phyloP scores from a whole-genome alignment of 2,329 filamentous ascomycete genomes.

The Raffaelea arxii region DNA sequence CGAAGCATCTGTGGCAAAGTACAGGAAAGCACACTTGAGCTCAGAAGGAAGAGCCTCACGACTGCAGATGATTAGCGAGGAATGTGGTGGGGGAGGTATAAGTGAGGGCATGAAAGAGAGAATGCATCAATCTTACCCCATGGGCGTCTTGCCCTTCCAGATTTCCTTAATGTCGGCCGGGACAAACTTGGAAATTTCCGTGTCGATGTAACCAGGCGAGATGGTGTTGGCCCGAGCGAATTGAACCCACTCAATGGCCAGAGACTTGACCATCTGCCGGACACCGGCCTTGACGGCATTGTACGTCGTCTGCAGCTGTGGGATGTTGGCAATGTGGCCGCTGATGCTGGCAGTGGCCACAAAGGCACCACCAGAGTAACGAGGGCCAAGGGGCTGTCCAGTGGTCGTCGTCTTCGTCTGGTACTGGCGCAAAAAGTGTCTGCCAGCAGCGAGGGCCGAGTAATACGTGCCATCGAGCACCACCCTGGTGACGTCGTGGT shows the following conservation, averaged over 20 bases:
- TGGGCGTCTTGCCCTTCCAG: slow-evolving; percentile 22
- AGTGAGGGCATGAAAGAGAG: too few species aligned
- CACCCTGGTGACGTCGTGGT: slow-evolving; percentile 18
- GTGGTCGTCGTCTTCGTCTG: too few species aligned
- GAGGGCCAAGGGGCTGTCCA: too few species aligned
- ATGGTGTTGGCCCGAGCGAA: slow-evolving; percentile 64
- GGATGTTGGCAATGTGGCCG: slow-evolving; percentile 67
- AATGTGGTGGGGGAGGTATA: too few species aligned
- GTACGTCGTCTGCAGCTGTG: slow-evolving; percentile 62
- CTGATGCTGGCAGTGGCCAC: slow-evolving; percentile 70
- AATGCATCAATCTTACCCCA: too few species aligned
- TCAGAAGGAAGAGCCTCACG: slow-evolving; percentile 21
- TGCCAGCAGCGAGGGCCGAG: slow-evolving; percentile 22
- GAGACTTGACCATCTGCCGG: slow-evolving; percentile 51
- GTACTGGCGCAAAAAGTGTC: slow-evolving; percentile 23
- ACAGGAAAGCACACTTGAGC: slow-evolving; percentile 21
- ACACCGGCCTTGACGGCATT: slow-evolving; percentile 63
- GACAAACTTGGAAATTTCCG: slow-evolving; percentile 51
- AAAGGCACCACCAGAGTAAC: slow-evolving; percentile 8
- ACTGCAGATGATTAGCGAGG: too few species aligned
- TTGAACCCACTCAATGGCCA: slow-evolving; percentile 66
- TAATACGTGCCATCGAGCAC: slow-evolving; percentile 25
- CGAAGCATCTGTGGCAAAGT: slow-evolving; percentile 21
- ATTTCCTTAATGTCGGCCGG: slow-evolving; percentile 24
- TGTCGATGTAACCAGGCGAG: slow-evolving; percentile 65